Base-by-base conservation (phyloP, 371 early-diverging fungal genomes). In the Synchytrium microbalum region DNA sequence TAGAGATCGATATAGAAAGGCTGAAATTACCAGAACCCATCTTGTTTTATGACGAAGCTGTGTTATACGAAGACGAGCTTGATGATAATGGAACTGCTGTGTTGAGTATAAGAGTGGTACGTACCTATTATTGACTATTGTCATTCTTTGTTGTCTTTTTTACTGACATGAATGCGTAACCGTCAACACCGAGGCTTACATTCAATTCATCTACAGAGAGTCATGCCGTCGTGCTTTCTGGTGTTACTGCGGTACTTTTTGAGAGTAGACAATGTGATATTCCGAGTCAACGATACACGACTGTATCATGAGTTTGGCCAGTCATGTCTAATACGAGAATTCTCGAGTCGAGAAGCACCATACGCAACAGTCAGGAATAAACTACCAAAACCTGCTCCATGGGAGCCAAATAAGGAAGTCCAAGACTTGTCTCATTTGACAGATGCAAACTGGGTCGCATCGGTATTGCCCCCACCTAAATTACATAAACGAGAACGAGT, bases 41-140 rank as follows among this genome's bases (percentile, higher is more conserved):
- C 54, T 71, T 92, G 38, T 95, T 92, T 70, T 95, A 88, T 67
- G 92, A 92, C 68, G 91, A 95, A 60, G 83, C 88, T 54, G 83
- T 92, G 0, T 77, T 97, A 56, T 97, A 84, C 70, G 98, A 97
- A 69, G 98, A 97, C 72, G 98, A 97, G 72, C 77, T 97, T 52
- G 94, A 90, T 10, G 98, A 97, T 68, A 94, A 95, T 70, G 98
- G 98, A 16, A 84, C 87, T 0, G 88, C 92, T 8, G 75, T 89
- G 61, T 73, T 92, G 29, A 83, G 83, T 1, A 83, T 88, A 26
- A 88, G 91, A 67, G 76, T 96, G 69, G 92, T 92, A 80, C 24
- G 56, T 56, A 5, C 24, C 14, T 46, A n/a, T n/a, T n/a, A n/a
- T n/a, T n/a, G n/a, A n/a, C n/a, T n/a, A 19, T 64, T 58, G 5